Base-by-base conservation (phyloP, 495 filamentous ascomycete genomes). In the Xylaria curta region DNA sequence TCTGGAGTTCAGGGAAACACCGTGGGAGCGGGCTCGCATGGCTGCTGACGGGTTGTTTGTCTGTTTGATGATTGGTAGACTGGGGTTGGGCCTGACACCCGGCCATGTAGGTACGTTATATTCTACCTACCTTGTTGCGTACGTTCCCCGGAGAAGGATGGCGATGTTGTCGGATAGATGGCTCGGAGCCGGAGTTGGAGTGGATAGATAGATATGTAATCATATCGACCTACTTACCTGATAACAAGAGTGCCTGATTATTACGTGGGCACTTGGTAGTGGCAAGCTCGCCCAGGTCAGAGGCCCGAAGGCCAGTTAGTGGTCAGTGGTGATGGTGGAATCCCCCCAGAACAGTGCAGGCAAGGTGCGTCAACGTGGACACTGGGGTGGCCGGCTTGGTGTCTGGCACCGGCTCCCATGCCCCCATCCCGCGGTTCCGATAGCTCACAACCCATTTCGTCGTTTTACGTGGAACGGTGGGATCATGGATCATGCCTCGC, bases 351-450 rank as follows among this genome's bases (percentile, higher is more conserved):
- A 54, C 51, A 54, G 51, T 54, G 51, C 51, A 54, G 51, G 51
- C 24, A 13, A n/a, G 44, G 44, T 47, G 44, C 47, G n/a, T n/a
- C 5, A n/a, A 24, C 21, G 33, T 59, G 26, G 54, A 56, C 31
- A 59, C 54, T 59, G 28, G 58, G 58, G 12, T 38, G 38, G 31
- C 12, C 28, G 28, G 31, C 15, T 44, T 21, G 8, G n/a, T 24
- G 47, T 42, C 47, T 66, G 65, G 65, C 65, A 67, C 65, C 65
- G 49, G 65, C 33, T 67, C 1, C 49, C 65, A 54, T 42, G 19
- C 31, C 26, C 46, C 53, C 26, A 53, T 66, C 28, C 63, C 63
- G 63, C 63, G 63, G 63, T 19, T 53, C 63, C 63, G 63, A 66
- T 66, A 53, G 63, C 53, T 53, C 63, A 36, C 17, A 42, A 42